Percentiles rank a stretch among this genome's conserved stretches.
phyloP scores from a whole-genome alignment of 1,139 yeast genomes.

The Pichia sp. region DNA sequence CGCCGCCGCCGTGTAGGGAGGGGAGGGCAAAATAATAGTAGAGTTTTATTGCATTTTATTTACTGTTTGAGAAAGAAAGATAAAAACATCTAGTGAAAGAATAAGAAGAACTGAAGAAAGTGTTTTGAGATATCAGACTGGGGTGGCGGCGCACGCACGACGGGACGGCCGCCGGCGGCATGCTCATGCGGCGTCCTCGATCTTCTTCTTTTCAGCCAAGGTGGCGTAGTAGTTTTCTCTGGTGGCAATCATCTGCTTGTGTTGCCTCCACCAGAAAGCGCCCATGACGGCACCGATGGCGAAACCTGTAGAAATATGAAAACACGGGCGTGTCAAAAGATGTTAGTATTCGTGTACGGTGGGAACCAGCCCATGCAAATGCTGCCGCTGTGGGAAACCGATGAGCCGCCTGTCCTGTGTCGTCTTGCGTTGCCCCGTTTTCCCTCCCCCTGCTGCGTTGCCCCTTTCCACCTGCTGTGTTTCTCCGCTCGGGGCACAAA shows the following conservation, averaged over 20 bases:
- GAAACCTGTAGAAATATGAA: constrained; percentile 2
- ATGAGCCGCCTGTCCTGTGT: background rate
- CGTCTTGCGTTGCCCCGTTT: background rate
- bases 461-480: no score
- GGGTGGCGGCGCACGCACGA: background rate
- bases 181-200: constrained; percentile 39
- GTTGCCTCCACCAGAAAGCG: constrained; percentile 68
- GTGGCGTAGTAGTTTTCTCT: constrained; percentile 86
- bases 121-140: background rate
- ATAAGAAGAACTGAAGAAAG: constrained; percentile 9
- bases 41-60: background rate
- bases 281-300: constrained; percentile 49
- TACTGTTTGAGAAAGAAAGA: background rate
- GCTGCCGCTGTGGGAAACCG: no score
- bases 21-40: background rate
- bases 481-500: no score
- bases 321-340: background rate
- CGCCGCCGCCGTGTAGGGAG: no score
- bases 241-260: constrained; percentile 63
- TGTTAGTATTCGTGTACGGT: constrained; percentile 6
- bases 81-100: constrained; percentile 10
- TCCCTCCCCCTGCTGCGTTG: no score
- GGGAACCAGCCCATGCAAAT: no score
- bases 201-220: constrained; percentile 67
- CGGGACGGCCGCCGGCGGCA: background rate